Evolutionary conservation across 768 basidiomycete species (phyloP).

Genomic region (Boletus barrowsii): DNA sequence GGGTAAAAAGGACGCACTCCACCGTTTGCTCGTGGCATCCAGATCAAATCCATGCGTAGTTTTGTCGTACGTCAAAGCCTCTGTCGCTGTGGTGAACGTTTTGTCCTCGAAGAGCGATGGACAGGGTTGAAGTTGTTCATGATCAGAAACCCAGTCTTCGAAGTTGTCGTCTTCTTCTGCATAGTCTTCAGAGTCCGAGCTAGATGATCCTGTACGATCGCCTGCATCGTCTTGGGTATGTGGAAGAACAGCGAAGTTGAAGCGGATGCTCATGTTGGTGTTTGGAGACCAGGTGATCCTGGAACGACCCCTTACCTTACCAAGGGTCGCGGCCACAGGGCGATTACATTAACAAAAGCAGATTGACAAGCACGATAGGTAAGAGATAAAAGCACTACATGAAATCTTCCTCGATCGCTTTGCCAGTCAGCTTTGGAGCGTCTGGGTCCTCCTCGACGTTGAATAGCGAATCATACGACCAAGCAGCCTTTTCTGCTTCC

Average conservation of each 20-base stretch:
- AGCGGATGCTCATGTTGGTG: constrained; percentile 29
- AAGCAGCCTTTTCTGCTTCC: constrained; percentile 82
- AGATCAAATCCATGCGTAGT: constrained; percentile 61
- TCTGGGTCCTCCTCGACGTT: constrained; percentile 58
- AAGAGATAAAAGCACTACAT: constrained; percentile 50
- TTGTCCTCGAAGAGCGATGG: constrained; percentile 75
- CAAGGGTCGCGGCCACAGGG: background rate
- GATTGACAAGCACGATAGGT: background rate
- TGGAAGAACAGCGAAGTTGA: constrained; percentile 15
- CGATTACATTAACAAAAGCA: background rate
- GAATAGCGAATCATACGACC: constrained; percentile 84
- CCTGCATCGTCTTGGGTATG: constrained; percentile 8
- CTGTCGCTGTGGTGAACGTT: constrained; percentile 53
- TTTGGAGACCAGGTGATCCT: background rate
- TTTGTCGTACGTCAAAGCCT: constrained; percentile 63
- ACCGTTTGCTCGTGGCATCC: constrained; percentile 41
- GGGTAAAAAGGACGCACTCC: constrained; percentile 46
- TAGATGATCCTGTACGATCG: constrained; percentile 15
- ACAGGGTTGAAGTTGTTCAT: constrained; percentile 49
- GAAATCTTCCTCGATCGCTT: constrained; percentile 85
- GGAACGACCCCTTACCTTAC: background rate
- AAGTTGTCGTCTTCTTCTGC: constrained; percentile 58
- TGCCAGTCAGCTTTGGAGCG: constrained; percentile 53
- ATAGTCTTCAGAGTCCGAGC: constrained; percentile 24
- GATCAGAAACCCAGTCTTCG: constrained; percentile 81